Conservation (phyloP, 768 basidiomycete genomes). For the Mycena galopus region DNA sequence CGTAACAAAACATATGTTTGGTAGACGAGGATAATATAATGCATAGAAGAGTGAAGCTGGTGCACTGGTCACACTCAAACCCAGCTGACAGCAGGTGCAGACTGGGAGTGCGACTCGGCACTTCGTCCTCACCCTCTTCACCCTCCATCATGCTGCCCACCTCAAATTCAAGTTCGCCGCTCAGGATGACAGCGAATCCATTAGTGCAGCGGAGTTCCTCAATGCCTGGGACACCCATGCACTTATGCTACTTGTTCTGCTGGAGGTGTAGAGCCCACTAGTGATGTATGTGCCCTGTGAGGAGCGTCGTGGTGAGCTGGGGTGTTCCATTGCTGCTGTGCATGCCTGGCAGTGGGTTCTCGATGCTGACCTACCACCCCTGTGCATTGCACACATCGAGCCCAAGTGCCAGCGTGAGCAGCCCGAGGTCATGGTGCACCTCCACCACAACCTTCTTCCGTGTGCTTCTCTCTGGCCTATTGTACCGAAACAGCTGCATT, state of each 20-base stretch:
- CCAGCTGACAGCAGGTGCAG: too few species aligned
- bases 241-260: slow-evolving; percentile 91
- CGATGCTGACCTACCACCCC: slow-evolving; percentile 32
- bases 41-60: too few species aligned
- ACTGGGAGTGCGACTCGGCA: too few species aligned
- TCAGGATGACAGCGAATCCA: slow-evolving; percentile 78
- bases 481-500: slow-evolving; percentile 32
- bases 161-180: slow-evolving; percentile 79
- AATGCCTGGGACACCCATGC: slow-evolving; percentile 77
- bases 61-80: too few species aligned
- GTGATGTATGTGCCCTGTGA: slow-evolving; percentile 35
- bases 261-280: slow-evolving; percentile 25
- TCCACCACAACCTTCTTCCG: slow-evolving; percentile 33
- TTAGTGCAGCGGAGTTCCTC: slow-evolving; percentile 83
- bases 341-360: slow-evolving; percentile 13
- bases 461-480: slow-evolving; percentile 3
- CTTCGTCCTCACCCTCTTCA: slow-evolving; percentile 71
- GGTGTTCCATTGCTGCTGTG: not conserved
- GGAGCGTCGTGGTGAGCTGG: slow-evolving; percentile 32
- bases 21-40: too few species aligned
- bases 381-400: slow-evolving; percentile 29
- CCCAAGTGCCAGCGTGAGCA: slow-evolving; percentile 33
- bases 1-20: too few species aligned
- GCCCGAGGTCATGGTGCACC: slow-evolving; percentile 35
- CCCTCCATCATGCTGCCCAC: slow-evolving; percentile 54